These are phyloP conservation scores for Paramecium caudatum DNA, from an alignment of 73 alveolate genomes.

Conservation along the genomic window DNA sequence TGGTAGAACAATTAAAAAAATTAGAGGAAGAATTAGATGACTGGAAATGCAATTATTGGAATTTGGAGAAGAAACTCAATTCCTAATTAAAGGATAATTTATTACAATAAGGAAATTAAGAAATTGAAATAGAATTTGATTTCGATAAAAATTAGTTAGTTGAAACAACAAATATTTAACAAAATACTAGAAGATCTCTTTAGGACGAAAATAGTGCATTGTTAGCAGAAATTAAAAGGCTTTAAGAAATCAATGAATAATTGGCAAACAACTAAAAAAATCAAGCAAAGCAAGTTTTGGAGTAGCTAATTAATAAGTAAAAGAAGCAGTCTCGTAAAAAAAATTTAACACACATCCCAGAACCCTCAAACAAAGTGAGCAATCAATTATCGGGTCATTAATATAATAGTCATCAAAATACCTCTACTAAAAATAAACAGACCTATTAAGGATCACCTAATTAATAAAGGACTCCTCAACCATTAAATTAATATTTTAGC, in stretches of 20 bases:
- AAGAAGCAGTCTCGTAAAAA: background rate
- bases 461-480: conserved; percentile 1
- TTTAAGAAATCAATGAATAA: background rate
- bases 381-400: background rate
- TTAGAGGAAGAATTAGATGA: conserved; percentile 25
- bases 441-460: conserved; percentile 30
- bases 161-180: background rate
- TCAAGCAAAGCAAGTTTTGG: background rate
- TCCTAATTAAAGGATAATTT: conserved; percentile 28
- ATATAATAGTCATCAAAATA: background rate
- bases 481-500: background rate
- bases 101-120: background rate
- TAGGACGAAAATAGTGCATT: background rate
- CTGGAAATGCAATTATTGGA: conserved; percentile 52
- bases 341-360: conserved; percentile 15
- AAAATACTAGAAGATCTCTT: background rate
- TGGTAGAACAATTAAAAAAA: background rate
- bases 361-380: background rate
- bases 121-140: conserved; percentile 38
- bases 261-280: background rate
- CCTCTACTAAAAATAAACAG: background rate
- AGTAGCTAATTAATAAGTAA: background rate
- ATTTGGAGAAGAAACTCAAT: conserved; percentile 11
- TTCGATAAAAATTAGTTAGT: conserved; percentile 35
- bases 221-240: background rate